phyloP scores from a whole-genome alignment of 768 basidiomycete genomes.

The Daedaleopsis nitida region DNA sequence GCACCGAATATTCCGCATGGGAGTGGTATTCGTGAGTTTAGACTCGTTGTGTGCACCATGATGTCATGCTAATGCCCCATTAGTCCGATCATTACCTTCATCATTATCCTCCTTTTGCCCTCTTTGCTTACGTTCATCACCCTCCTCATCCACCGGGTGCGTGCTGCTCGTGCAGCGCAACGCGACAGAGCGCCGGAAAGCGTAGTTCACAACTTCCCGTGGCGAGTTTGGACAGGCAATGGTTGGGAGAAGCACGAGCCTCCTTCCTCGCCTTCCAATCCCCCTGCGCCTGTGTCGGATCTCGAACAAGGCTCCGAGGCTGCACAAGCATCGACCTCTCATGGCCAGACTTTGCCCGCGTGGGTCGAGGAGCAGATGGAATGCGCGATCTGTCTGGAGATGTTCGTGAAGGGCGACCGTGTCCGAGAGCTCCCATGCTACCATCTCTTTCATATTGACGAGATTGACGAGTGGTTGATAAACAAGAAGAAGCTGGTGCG shows the following conservation, averaged over 20 bases:
- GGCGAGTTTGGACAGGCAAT: constrained; percentile 79
- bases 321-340: constrained; percentile 22
- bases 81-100: constrained; percentile 84
- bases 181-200: constrained; percentile 84
- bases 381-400: constrained; percentile 91
- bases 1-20: constrained; percentile 80
- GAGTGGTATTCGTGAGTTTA: constrained; percentile 87
- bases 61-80: background rate
- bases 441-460: constrained; percentile 92
- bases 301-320: constrained; percentile 23
- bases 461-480: constrained; percentile 92
- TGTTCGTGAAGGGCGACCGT: constrained; percentile 84
- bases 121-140: constrained; percentile 88
- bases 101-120: constrained; percentile 87
- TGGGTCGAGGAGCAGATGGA: constrained; percentile 86
- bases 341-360: constrained; percentile 44
- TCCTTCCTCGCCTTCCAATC: constrained; percentile 7
- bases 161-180: constrained; percentile 78
- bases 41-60: background rate
- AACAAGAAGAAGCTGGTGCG: constrained; percentile 90
- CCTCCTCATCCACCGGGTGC: constrained; percentile 85
- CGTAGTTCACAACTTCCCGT: constrained; percentile 76
- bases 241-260: constrained; percentile 80
- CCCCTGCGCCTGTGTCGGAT: constrained; percentile 19
- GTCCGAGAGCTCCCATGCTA: constrained; percentile 92